These are phyloP conservation scores for Chlamydomonas sphaeroides DNA, from an alignment of 139 green algal species.

Conservation along the genomic window DNA sequence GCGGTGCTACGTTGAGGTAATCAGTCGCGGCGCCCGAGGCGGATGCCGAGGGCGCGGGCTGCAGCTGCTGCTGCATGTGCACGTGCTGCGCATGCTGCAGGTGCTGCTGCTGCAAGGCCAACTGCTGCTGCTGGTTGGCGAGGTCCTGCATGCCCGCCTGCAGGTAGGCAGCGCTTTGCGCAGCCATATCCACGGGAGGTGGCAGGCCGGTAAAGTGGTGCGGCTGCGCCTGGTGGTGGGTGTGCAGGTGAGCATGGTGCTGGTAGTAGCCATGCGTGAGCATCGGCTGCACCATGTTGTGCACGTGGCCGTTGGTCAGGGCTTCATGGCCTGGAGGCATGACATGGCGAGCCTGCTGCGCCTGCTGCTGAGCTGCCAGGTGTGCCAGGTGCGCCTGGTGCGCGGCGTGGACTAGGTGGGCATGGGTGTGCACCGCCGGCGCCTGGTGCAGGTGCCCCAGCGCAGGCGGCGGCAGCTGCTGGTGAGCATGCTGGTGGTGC, in stretches of 20 bases:
- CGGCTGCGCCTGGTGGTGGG: not conserved
- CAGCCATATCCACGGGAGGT: not conserved
- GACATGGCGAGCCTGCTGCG: not conserved
- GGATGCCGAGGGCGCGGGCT: too few relatives aligned
- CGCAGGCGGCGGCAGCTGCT: conserved; percentile 2
- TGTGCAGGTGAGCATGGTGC: conserved; percentile 10
- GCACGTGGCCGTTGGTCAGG: not conserved
- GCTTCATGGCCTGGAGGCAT: not conserved
- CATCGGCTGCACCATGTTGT: not conserved
- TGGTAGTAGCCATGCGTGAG: not conserved
- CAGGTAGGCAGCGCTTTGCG: too few relatives aligned
- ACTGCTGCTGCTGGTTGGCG: not conserved
- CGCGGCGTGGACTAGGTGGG: too few relatives aligned
- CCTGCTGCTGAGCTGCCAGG: not conserved
- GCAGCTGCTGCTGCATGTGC: conserved; percentile 14
- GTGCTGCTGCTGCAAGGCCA: not conserved
- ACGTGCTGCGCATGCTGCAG: not conserved
- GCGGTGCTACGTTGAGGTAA: too few relatives aligned
- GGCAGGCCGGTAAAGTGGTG: not conserved
- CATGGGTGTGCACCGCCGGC: not conserved
- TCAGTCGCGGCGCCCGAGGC: too few relatives aligned
- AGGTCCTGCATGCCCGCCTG: too few relatives aligned
- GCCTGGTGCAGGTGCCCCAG: not conserved
- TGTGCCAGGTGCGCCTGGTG: too few relatives aligned
- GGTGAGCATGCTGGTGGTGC: not conserved